phyloP scores from a whole-genome alignment of 2,329 filamentous ascomycete genomes.

The Leptosphaerulina australis region DNA sequence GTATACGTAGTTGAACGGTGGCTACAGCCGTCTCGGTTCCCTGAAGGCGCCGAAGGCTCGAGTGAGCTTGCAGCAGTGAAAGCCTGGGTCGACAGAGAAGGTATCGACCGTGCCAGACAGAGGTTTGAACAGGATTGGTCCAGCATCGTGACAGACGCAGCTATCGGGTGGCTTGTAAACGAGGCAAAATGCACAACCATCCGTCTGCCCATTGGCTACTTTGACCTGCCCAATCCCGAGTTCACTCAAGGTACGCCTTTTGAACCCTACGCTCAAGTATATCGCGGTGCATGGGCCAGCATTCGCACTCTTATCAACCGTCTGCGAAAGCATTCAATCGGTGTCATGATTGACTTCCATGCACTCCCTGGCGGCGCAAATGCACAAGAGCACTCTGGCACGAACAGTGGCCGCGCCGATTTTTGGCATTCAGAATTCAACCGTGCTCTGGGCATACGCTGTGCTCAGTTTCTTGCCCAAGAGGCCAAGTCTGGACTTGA shows the following conservation, averaged over 20 bases:
- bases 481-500: slow-evolving; percentile 53
- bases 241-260: slow-evolving; percentile 62
- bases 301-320: slow-evolving; percentile 57
- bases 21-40: slow-evolving; percentile 60
- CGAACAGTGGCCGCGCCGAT: slow-evolving; percentile 57
- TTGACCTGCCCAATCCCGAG: slow-evolving; percentile 57
- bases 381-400: slow-evolving; percentile 61
- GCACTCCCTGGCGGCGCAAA: slow-evolving; percentile 65
- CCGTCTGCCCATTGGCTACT: slow-evolving; percentile 66
- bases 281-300: slow-evolving; percentile 59
- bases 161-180: slow-evolving; percentile 60
- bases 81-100: slow-evolving; percentile 54
- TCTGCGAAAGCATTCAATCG: slow-evolving; percentile 57
- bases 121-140: slow-evolving; percentile 63
- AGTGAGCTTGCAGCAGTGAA: slow-evolving; percentile 61
- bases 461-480: slow-evolving; percentile 58
- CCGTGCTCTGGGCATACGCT: slow-evolving; percentile 55
- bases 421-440: slow-evolving; percentile 57
- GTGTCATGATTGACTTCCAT: slow-evolving; percentile 64
- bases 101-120: slow-evolving; percentile 55
- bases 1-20: slow-evolving; percentile 67
- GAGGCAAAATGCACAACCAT: slow-evolving; percentile 62
- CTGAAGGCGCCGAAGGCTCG: slow-evolving; percentile 48
- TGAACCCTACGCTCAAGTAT: slow-evolving; percentile 56
- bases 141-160: slow-evolving; percentile 56